Conservation (phyloP, 2,329 filamentous ascomycete genomes). For the Trichoderma endophyticum region DNA sequence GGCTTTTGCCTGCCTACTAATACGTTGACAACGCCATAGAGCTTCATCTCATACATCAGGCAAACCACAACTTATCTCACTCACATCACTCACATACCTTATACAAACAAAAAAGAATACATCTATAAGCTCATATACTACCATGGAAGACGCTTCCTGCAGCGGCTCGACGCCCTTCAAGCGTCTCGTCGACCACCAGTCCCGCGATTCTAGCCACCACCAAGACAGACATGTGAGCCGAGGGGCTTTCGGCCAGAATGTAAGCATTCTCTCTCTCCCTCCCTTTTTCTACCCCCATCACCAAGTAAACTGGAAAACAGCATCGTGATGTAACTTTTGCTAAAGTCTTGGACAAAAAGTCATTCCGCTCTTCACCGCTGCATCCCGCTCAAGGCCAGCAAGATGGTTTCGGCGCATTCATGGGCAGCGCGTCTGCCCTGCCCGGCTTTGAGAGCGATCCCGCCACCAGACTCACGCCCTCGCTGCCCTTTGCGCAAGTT, state of each 20-base stretch:
- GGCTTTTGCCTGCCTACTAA: not conserved
- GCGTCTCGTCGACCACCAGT: slow-evolving; percentile 41
- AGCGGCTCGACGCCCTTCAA: slow-evolving; percentile 44
- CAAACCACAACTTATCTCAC: not conserved
- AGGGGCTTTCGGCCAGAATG: slow-evolving; percentile 29
- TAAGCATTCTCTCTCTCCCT: slow-evolving; percentile 24
- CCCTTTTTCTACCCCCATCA: not conserved
- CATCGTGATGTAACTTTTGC: not conserved
- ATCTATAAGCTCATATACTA: not conserved
- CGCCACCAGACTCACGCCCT: slow-evolving; percentile 34
- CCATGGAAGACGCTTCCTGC: slow-evolving; percentile 43
- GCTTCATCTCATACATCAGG: not conserved
- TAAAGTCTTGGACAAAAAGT: slow-evolving; percentile 25
- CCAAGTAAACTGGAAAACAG: not conserved
- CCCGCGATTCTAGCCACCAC: slow-evolving; percentile 40
- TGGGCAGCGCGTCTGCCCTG: slow-evolving; percentile 30
- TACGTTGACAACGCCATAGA: slow-evolving; percentile 5
- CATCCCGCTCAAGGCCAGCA: slow-evolving; percentile 28
- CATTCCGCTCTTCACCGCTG: slow-evolving; percentile 33
- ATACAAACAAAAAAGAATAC: not conserved
- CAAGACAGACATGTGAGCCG: slow-evolving; percentile 39
- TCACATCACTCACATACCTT: not conserved
- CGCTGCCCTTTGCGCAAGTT: slow-evolving; percentile 29
- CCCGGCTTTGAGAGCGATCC: slow-evolving; percentile 33
- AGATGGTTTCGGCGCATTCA: slow-evolving; percentile 36